Percentiles rank a stretch among this genome's conserved stretches.
These are phyloP conservation scores for Amylocystis lapponica DNA, from an alignment of 768 basidiomycete species.

Conservation along the genomic window DNA sequence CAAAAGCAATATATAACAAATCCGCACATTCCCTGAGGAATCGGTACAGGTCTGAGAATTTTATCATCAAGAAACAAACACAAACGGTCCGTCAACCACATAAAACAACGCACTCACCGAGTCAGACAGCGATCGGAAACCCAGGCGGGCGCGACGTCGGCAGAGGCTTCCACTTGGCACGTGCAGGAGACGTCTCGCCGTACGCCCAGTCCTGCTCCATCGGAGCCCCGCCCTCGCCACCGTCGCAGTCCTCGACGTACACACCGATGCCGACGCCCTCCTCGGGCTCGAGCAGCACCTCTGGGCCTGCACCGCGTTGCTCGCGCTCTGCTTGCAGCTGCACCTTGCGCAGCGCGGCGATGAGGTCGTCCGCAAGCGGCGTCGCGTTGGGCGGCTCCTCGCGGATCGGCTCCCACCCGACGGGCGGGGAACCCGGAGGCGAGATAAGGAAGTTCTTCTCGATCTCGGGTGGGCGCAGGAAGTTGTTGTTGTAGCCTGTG, in stretches of 20 bases:
- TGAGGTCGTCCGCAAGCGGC: slow-evolving; percentile 86
- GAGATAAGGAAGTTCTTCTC: slow-evolving; percentile 98
- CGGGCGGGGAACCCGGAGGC: slow-evolving; percentile 94
- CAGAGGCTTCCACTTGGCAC: slow-evolving; percentile 28
- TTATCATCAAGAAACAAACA: slow-evolving; percentile 45
- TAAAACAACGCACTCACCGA: no score
- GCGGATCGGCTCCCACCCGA: slow-evolving; percentile 89
- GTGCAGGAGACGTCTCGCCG: slow-evolving; percentile 39
- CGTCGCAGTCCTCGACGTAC: slow-evolving; percentile 71
- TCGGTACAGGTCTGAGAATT: slow-evolving; percentile 77
- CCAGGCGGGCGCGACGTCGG: slow-evolving; percentile 22
- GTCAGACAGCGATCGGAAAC: slow-evolving; percentile 10
- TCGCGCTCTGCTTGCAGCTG: slow-evolving; percentile 43
- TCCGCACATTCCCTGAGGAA: slow-evolving; percentile 44
- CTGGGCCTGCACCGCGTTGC: slow-evolving; percentile 30
- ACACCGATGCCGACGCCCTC: slow-evolving; percentile 72
- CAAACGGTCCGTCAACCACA: slow-evolving; percentile 17
- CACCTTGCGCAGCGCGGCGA: slow-evolving; percentile 68
- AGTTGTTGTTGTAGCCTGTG: slow-evolving; percentile 28
- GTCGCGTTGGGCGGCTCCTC: slow-evolving; percentile 87
- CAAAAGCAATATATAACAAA: slow-evolving; percentile 58
- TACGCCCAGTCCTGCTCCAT: slow-evolving; percentile 57
- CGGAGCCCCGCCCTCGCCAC: slow-evolving; percentile 24
- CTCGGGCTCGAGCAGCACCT: slow-evolving; percentile 61
- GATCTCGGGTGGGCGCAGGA: slow-evolving; percentile 69